Percentiles rank a stretch among this genome's conserved stretches.
phyloP scores from a whole-genome alignment of 352 stramenopile genomes.

The Phytophthora kernoviae region DNA sequence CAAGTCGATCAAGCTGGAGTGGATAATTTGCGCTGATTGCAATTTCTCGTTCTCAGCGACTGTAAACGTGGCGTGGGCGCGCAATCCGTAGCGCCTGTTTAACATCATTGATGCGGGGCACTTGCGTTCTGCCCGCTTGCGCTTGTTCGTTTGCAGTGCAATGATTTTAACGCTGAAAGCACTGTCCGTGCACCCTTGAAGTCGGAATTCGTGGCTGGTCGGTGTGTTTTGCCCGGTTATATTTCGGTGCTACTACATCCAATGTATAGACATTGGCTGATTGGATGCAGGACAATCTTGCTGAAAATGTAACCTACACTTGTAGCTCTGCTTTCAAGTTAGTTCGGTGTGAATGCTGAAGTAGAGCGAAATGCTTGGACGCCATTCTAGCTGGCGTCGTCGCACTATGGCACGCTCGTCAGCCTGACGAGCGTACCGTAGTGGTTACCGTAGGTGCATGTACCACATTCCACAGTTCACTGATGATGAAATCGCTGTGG shows the following conservation, averaged over 20 bases:
- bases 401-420: too few relatives aligned
- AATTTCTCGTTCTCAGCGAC: not conserved
- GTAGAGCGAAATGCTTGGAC: too few relatives aligned
- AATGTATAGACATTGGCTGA: too few relatives aligned
- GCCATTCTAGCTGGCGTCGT: too few relatives aligned
- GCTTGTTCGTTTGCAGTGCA: not conserved
- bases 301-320: too few relatives aligned
- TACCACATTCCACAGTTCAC: not conserved
- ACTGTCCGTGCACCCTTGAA: slow-evolving; percentile 3
- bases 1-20: too few relatives aligned
- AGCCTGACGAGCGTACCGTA: too few relatives aligned
- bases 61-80: not conserved
- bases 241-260: too few relatives aligned
- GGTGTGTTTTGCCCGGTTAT: not conserved
- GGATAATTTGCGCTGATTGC: not conserved
- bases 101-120: not conserved
- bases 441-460: too few relatives aligned
- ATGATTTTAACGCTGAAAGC: not conserved
- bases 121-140: not conserved
- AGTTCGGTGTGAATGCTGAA: too few relatives aligned
- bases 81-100: not conserved
- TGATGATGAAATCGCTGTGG: slow-evolving; percentile 12
- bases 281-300: too few relatives aligned
- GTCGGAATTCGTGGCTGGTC: not conserved
- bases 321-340: too few relatives aligned